Base-by-base conservation (phyloP, 1,284 basidiomycete species). In the Ceratobasidium papillatum region DNA sequence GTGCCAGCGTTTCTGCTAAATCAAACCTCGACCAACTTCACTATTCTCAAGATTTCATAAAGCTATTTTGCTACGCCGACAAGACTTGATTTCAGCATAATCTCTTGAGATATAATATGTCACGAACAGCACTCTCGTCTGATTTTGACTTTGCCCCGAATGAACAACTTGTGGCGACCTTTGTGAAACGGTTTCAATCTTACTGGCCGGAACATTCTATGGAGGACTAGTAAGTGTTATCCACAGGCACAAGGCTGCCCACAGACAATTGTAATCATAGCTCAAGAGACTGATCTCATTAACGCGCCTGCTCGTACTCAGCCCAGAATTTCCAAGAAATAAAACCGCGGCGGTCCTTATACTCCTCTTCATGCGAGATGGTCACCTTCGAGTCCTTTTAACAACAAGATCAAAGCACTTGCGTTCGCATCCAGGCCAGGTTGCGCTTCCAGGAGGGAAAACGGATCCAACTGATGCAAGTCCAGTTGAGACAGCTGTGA, bases 351-450 rank as follows among this genome's bases (percentile, higher is more conserved):
- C 92, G 0, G 94, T 96, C 0, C 85, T 96, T 1, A 88, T 95
- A 2, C 83, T 93, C 3, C 82, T 96, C 0, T 96, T 90, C 78
- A 91, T 95, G 80, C 83, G 86, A 32, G 85, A 84, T 1, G 90
- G 87, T 11, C 81, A 87, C 58, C 83, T 96, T 2, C 87, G 90
- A 14, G 94, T 96, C 1, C 84, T 96, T 17, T 84, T 96, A 61
- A 96, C 94, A 0, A 96, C 94, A 1, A 87, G 94, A 12, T 92
- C 93, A 0, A 94, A 93, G 81, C 82, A 85, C 3, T 84, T 96
- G 27, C 85, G 94, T 73, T 87, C 90, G 0, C 92, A 94, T 81
- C 89, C 92, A 1, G 92, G 91, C 25, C 90, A 77, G 36, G 76
- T 74, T 51, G 94, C 94, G 1, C 81, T 96, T 0, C 94, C 94